Conservation (phyloP, 1,284 basidiomycete genomes). For the Cutaneotrichosporon sp. region DNA sequence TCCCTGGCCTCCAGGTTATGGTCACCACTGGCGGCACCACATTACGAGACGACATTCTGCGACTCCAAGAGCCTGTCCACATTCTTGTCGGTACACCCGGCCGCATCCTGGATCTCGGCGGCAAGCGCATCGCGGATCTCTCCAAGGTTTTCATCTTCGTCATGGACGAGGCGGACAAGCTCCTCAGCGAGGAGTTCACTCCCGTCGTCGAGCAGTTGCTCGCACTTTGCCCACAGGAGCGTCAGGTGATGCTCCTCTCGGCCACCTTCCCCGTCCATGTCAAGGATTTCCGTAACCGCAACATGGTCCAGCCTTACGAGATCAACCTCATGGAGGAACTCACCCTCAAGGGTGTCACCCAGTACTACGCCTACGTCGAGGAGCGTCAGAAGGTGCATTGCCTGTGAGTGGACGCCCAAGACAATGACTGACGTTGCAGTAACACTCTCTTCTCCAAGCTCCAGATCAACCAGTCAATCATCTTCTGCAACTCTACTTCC, state of each 20-base stretch:
- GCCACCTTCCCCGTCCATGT: slow-evolving; percentile 99
- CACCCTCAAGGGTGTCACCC: slow-evolving; percentile 95
- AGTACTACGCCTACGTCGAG: slow-evolving; percentile 99
- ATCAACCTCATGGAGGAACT: slow-evolving; percentile 99
- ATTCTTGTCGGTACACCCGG: slow-evolving; percentile 97
- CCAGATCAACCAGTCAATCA: slow-evolving; percentile 99
- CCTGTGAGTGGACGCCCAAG: background rate
- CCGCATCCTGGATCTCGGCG: slow-evolving; percentile 89
- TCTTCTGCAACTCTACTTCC: slow-evolving; percentile 99
- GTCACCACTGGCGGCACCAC: slow-evolving; percentile 98
- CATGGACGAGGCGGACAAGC: slow-evolving; percentile 99
- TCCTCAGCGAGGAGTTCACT: slow-evolving; percentile 94
- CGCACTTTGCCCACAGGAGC: slow-evolving; percentile 74
- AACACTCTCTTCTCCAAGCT: slow-evolving; percentile 59
- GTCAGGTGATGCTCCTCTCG: slow-evolving; percentile 98
- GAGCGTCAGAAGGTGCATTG: slow-evolving; percentile 99
- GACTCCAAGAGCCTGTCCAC: slow-evolving; percentile 86
- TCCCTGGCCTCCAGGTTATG: slow-evolving; percentile 89
- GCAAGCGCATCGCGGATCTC: slow-evolving; percentile 91
- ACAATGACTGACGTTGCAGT: slow-evolving; percentile 3
- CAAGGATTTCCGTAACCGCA: slow-evolving; percentile 99
- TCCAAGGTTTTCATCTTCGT: slow-evolving; percentile 93
- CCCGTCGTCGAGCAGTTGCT: slow-evolving; percentile 98
- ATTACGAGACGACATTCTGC: slow-evolving; percentile 95
- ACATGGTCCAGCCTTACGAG: slow-evolving; percentile 95